Evolutionary conservation across 305 asterid species (phyloP).

Genomic region (Rubia balearica): DNA sequence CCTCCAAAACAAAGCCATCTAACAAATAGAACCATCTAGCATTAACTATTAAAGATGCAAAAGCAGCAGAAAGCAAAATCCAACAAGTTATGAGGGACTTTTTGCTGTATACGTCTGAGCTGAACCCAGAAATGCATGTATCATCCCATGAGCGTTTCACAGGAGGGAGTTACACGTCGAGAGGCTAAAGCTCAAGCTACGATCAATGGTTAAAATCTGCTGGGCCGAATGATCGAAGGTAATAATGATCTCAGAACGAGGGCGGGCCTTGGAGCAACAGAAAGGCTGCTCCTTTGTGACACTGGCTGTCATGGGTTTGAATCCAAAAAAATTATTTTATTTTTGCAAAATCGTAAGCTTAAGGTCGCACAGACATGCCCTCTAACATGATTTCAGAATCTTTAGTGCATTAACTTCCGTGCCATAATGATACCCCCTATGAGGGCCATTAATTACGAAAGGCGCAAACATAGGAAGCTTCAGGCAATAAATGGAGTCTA

Average conservation of each 20-base stretch:
- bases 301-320: not conserved
- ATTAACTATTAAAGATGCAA: not conserved
- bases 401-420: not conserved
- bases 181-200: not conserved
- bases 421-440: not conserved
- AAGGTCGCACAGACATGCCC: not conserved
- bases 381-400: not conserved
- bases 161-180: not conserved
- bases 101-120: too few species aligned
- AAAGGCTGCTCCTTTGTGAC: not conserved
- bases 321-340: too few species aligned
- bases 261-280: not conserved
- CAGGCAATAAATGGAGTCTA: not conserved
- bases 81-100: not conserved
- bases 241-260: not conserved
- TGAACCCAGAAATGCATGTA: not conserved
- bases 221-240: not conserved
- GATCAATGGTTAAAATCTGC: not conserved
- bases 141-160: not conserved
- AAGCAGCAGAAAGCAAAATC: not conserved
- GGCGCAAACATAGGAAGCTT: not conserved
- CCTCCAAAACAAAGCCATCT: not conserved
- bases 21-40: too few species aligned
- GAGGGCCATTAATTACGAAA: not conserved
- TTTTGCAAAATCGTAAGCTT: not conserved